Base-by-base conservation (phyloP, 129 eudicot species). In the Glebionis coronaria region DNA sequence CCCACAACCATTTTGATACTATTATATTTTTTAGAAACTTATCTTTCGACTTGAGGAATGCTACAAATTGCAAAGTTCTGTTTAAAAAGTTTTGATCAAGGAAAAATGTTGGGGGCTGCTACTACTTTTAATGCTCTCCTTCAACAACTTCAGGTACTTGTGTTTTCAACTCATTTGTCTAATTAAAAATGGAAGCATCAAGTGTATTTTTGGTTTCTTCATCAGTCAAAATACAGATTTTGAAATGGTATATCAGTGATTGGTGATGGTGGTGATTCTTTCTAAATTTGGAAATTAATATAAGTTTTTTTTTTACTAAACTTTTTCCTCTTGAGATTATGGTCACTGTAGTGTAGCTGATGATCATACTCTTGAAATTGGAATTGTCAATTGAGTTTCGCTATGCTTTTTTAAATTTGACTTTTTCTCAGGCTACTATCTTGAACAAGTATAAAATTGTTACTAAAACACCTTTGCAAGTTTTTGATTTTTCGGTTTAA, bases 101-200 rank as follows among this genome's bases (percentile, higher is more conserved):
- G 29, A 47, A 71, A 72, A 70, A 87, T 87, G 95, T 56, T 79
- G 63, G 79, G 73, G 29, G 70, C 64, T 51, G 83, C 76, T 81
- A 75, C 67, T 69, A 47, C 79, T 61, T 82, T 81, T 69, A 82
- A 75, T 80, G 74, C 80, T 74, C 60, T 88, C 68, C 86, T 88
- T 61, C 83, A 78, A 72, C 83, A 88, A 73, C 85, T 88, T 80
- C 84, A 88, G 96, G 96, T 86, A 59, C 47, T 62, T 61, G 60
- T 11, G n/a, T 51, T 52, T 51, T 50, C 9, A 20, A 16, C 58
- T 54, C 76, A 45, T 27, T 72, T 74, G 38, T 56, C 65, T 12
- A 44, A 23, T 60, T n/a, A n/a, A 23, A 2, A 0, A 57, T 9
- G 44, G 64, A 47, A 23, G 9, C 47, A 28, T 28, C 16, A 25